phyloP scores from a whole-genome alignment of 2,329 filamentous ascomycete species.

The Xylaria sp. region DNA sequence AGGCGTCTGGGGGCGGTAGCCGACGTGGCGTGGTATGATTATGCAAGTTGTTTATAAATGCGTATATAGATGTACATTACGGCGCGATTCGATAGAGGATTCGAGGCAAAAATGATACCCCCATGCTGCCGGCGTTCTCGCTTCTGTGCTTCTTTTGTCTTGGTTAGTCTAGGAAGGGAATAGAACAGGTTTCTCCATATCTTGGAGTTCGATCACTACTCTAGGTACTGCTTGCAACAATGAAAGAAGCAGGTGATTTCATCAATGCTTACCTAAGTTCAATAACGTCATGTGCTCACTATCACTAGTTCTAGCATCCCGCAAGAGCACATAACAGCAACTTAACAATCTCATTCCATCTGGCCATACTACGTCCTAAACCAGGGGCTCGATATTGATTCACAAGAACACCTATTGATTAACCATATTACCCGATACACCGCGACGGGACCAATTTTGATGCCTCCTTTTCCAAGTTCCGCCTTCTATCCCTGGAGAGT shows the following conservation, averaged over 20 bases:
- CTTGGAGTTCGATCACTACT: too few species aligned
- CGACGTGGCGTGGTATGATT: not conserved
- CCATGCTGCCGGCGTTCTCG: not conserved
- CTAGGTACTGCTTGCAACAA: too few species aligned
- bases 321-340: too few species aligned
- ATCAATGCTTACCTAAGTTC: too few species aligned
- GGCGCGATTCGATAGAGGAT: not conserved
- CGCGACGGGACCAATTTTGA: not conserved
- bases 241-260: too few species aligned
- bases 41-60: not conserved
- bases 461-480: not conserved
- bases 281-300: too few species aligned
- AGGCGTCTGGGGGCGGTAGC: conserved; percentile 17
- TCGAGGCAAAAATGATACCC: conserved; percentile 21
- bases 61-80: conserved; percentile 1
- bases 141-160: not conserved
- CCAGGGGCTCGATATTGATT: not conserved
- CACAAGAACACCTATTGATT: not conserved
- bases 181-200: too few species aligned
- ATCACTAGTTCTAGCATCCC: too few species aligned
- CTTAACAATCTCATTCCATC: not conserved
- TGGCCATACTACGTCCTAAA: not conserved
- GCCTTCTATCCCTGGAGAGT: conserved; percentile 39
- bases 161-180: not conserved
- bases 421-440: not conserved